phyloP scores from a whole-genome alignment of 73 alveolate species.

The Stentor roeselii region DNA sequence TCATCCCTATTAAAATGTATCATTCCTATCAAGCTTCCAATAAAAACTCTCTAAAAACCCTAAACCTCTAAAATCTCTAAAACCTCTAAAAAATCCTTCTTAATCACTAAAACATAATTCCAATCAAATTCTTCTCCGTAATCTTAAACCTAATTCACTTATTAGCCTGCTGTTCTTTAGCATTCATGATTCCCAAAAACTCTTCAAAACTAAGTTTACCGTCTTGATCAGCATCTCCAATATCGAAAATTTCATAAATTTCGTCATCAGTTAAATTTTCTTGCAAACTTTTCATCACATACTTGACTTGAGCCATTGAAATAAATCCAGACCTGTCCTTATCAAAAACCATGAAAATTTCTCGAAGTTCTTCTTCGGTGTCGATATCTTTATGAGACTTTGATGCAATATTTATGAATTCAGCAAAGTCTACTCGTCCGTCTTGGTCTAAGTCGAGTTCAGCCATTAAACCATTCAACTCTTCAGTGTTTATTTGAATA shows the following conservation, averaged over 20 bases:
- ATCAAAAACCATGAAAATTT: constrained; percentile 19
- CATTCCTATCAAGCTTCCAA: no score
- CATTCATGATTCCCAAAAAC: background rate
- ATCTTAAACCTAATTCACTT: no score
- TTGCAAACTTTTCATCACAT: constrained; percentile 6
- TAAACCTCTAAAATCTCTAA: no score
- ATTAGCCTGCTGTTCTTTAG: no score
- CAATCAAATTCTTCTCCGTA: no score
- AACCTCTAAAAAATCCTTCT: no score
- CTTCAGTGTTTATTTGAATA: constrained; percentile 72
- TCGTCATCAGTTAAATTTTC: constrained; percentile 14
- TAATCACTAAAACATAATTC: no score
- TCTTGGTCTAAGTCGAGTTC: constrained; percentile 78
- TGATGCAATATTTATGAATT: constrained; percentile 14
- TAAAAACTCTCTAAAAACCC: no score
- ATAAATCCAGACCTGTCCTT: constrained; percentile 4
- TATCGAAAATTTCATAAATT: background rate
- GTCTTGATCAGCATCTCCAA: background rate
- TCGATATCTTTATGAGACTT: constrained; percentile 1
- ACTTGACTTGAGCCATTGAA: background rate
- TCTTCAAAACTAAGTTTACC: constrained; percentile 9
- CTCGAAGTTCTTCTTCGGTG: constrained; percentile 22
- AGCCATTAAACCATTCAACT: constrained; percentile 75
- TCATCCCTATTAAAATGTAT: no score
- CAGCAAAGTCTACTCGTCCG: constrained; percentile 57